phyloP scores from a whole-genome alignment of 1,284 basidiomycete species.

The Apiotrichum mycotoxinovorans region DNA sequence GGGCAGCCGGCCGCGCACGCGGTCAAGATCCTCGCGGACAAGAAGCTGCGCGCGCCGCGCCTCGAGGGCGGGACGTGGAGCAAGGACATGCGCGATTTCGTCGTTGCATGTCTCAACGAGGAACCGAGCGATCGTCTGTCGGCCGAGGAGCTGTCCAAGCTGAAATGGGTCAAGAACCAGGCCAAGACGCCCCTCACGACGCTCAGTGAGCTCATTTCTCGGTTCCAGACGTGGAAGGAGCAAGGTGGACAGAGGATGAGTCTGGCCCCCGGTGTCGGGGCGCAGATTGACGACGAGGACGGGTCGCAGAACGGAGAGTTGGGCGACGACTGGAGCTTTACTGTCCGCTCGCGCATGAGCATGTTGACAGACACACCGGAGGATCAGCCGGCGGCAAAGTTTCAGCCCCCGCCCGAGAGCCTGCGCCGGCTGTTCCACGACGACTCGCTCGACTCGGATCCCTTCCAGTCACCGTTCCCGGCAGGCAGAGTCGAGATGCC shows the following conservation, averaged over 20 bases:
- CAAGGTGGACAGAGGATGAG: slow-evolving; percentile 75
- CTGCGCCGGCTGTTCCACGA: slow-evolving; percentile 49
- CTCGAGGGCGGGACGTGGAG: slow-evolving; percentile 73
- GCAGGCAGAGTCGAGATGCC: background rate
- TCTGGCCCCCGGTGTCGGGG: slow-evolving; percentile 57
- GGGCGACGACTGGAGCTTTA: slow-evolving; percentile 48
- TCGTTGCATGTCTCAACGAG: slow-evolving; percentile 79
- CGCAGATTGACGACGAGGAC: slow-evolving; percentile 41
- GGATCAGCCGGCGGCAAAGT: slow-evolving; percentile 12
- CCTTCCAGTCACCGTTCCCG: slow-evolving; percentile 39
- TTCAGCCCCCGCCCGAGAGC: slow-evolving; percentile 38
- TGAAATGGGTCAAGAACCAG: slow-evolving; percentile 86
- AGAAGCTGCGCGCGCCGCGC: slow-evolving; percentile 61
- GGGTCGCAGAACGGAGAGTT: slow-evolving; percentile 26
- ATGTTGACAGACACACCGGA: slow-evolving; percentile 36
- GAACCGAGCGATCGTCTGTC: slow-evolving; percentile 72
- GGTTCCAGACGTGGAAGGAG: slow-evolving; percentile 72
- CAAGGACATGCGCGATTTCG: slow-evolving; percentile 84
- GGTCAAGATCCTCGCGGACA: slow-evolving; percentile 81
- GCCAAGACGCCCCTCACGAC: slow-evolving; percentile 66
- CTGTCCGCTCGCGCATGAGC: slow-evolving; percentile 43
- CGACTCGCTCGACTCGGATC: slow-evolving; percentile 43
- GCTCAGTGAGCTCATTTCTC: slow-evolving; percentile 78
- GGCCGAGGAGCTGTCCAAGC: slow-evolving; percentile 83
- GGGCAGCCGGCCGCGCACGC: slow-evolving; percentile 83